phyloP scores from a whole-genome alignment of 495 filamentous ascomycete species.

The Neohortaea acidophila region DNA sequence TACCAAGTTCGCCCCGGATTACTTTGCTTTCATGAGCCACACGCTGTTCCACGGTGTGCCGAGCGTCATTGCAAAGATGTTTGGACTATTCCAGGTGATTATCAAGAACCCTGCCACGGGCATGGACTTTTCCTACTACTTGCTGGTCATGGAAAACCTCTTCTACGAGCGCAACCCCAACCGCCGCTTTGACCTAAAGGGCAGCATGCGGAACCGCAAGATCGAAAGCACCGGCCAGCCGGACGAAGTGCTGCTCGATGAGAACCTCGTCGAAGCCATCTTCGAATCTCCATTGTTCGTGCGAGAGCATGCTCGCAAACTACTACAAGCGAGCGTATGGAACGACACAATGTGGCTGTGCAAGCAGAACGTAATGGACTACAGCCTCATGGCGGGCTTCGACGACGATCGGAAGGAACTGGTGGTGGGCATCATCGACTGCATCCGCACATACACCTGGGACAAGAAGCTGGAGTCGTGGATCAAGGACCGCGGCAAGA shows the following conservation, averaged over 20 bases:
- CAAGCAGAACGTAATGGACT: constrained; percentile 95
- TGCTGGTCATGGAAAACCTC: constrained; percentile 95
- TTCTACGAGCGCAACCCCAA: constrained; percentile 88
- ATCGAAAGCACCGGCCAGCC: constrained; percentile 88
- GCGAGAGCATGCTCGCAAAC: constrained; percentile 80
- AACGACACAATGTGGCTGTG: constrained; percentile 93
- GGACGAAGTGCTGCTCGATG: constrained; percentile 90
- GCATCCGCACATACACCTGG: constrained; percentile 97
- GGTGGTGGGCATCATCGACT: constrained; percentile 95
- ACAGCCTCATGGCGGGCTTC: constrained; percentile 94
- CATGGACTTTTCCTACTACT: constrained; percentile 84
- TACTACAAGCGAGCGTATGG: constrained; percentile 70
- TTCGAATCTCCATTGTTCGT: constrained; percentile 92
- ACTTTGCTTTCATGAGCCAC: constrained; percentile 94
- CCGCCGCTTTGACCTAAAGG: constrained; percentile 86
- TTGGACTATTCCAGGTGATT: constrained; percentile 91
- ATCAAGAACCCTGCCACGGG: constrained; percentile 91
- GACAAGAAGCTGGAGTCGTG: constrained; percentile 97
- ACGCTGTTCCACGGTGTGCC: constrained; percentile 91
- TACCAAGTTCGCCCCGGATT: constrained; percentile 83
- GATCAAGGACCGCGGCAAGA: constrained; percentile 93
- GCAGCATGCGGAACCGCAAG: constrained; percentile 94
- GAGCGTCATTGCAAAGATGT: constrained; percentile 97
- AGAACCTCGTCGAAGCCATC: constrained; percentile 99
- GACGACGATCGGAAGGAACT: constrained; percentile 80